A percentile compares a stretch with the other conserved stretches of the same genome.
These are phyloP conservation scores for Diplotaxis tenuifolia DNA, from an alignment of 345 rosid species.

Conservation along the genomic window DNA sequence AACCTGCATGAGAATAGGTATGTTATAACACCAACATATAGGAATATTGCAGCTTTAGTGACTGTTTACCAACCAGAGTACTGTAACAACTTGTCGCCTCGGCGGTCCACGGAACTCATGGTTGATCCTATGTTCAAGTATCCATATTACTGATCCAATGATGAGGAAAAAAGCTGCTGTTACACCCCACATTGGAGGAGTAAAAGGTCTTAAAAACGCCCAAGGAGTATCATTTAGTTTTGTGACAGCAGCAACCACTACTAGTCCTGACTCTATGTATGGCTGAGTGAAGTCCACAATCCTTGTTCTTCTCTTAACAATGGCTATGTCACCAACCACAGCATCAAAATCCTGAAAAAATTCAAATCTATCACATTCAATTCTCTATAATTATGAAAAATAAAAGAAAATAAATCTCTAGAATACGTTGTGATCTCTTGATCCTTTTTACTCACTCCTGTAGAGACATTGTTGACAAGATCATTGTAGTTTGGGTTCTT, in stretches of 20 bases:
- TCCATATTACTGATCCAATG: not conserved
- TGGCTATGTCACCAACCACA: not conserved
- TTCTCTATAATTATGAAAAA: not conserved
- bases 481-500: not conserved
- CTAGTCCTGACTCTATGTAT: not conserved
- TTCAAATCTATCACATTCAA: not conserved
- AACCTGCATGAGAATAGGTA: not conserved
- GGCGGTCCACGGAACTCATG: not conserved
- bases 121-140: not conserved
- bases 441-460: not conserved
- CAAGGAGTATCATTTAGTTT: not conserved
- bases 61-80: not conserved
- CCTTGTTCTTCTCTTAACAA: not conserved
- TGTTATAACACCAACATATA: not conserved
- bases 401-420: too few species aligned
- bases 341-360: not conserved
- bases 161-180: not conserved
- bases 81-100: not conserved
- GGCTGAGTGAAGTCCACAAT: conserved; percentile 1
- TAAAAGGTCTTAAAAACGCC: not conserved
- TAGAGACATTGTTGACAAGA: not conserved
- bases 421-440: too few species aligned
- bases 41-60: not conserved
- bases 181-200: not conserved
- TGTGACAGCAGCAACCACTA: not conserved